Percentiles rank a stretch among this genome's conserved stretches.
Evolutionary conservation across 805 yeast genomes (phyloP).

Genomic region (Wickerhamomyces queroliae): DNA sequence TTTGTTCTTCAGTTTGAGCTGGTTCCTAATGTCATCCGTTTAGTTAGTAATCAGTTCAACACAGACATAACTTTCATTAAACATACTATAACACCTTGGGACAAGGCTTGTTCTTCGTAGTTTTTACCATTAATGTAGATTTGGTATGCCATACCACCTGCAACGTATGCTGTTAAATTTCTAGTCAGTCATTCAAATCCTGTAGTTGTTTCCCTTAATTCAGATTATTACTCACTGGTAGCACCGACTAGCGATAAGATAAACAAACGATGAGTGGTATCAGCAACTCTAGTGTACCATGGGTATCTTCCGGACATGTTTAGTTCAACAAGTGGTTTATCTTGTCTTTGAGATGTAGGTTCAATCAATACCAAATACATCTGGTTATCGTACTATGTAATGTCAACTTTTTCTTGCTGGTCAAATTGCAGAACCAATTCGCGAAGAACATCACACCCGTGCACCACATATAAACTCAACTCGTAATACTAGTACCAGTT

Average conservation of each 20-base stretch:
- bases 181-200: neutral
- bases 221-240: slow-evolving; percentile 18
- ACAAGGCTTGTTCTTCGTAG: slow-evolving; percentile 33
- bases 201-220: too few species aligned
- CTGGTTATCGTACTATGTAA: too few species aligned
- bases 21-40: neutral
- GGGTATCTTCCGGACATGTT: slow-evolving; percentile 47
- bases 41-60: neutral
- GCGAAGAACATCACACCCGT: too few species aligned
- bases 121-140: slow-evolving; percentile 47
- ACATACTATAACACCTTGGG: slow-evolving; percentile 2
- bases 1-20: neutral
- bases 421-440: too few species aligned
- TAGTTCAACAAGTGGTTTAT: neutral
- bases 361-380: too few species aligned
- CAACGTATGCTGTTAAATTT: slow-evolving; percentile 32
- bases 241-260: slow-evolving; percentile 63
- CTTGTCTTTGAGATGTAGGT: neutral
- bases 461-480: too few species aligned
- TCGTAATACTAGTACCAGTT: too few species aligned
- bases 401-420: too few species aligned
- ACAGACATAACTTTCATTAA: neutral
- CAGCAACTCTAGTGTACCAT: slow-evolving; percentile 73
- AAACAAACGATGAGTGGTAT: slow-evolving; percentile 66
- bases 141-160: slow-evolving; percentile 46